Conservation (phyloP, 305 asterid genomes). For the Fraxinus baroniana region DNA sequence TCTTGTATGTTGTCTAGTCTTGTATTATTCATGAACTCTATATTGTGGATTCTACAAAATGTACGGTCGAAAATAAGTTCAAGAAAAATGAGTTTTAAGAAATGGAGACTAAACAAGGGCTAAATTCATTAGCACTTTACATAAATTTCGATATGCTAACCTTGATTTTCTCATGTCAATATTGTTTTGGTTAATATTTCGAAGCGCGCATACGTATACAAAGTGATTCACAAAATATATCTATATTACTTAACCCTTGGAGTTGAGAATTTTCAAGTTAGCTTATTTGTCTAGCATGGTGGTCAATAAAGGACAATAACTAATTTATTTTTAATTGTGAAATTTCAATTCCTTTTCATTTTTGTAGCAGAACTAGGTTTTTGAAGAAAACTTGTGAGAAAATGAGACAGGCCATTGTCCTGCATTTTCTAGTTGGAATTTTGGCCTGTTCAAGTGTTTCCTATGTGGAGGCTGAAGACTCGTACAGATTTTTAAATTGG, state of each 20-base stretch:
- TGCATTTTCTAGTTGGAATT: slow-evolving; percentile 34
- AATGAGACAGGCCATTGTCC: slow-evolving; percentile 42
- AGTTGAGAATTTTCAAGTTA: neutral
- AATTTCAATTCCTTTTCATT: neutral
- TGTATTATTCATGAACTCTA: too few species aligned
- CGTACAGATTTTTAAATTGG: slow-evolving; percentile 54
- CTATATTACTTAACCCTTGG: neutral
- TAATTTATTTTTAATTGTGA: neutral
- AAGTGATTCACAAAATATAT: neutral
- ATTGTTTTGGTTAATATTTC: neutral
- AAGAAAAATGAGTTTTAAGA: too few species aligned
- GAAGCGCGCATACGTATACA: neutral
- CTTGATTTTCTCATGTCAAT: neutral
- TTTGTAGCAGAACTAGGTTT: neutral
- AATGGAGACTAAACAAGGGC: neutral
- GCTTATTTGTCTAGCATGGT: neutral
- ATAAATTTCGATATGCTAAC: neutral
- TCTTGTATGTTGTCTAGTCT: neutral
- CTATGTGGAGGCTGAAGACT: slow-evolving; percentile 54
- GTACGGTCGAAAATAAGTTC: too few species aligned
- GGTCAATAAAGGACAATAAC: neutral
- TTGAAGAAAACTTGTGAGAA: neutral
- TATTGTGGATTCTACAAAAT: neutral
- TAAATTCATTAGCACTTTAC: neutral
- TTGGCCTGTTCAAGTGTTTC: slow-evolving; percentile 39